Conservation (phyloP, 1,284 basidiomycete species). For the Rhizoctonia solani region DNA sequence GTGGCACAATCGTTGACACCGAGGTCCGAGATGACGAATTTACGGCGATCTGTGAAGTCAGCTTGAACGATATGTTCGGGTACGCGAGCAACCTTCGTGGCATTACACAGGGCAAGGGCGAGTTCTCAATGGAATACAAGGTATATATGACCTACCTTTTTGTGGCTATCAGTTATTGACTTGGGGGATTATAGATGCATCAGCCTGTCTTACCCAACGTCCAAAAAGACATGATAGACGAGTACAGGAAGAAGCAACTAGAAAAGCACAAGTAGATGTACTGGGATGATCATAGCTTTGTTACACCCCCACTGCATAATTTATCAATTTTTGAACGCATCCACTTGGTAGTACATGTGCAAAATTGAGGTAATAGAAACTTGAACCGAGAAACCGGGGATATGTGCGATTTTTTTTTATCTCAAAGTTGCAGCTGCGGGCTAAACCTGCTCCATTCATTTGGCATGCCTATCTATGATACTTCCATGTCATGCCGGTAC, state of each 20-base stretch:
- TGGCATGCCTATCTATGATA: too few relatives aligned
- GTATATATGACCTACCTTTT: slow-evolving; percentile 47
- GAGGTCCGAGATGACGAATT: slow-evolving; percentile 99
- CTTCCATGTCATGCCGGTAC: too few relatives aligned
- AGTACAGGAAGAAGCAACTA: slow-evolving; percentile 58
- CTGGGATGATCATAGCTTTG: neutral
- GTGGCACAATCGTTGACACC: slow-evolving; percentile 94
- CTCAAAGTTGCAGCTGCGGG: too few relatives aligned
- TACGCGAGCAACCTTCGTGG: slow-evolving; percentile 92
- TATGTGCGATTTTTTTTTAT: too few relatives aligned
- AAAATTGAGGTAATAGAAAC: too few relatives aligned
- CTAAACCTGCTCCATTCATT: too few relatives aligned
- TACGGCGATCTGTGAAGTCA: slow-evolving; percentile 88
- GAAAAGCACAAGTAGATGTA: slow-evolving; percentile 41
- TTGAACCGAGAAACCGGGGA: too few relatives aligned
- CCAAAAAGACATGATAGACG: slow-evolving; percentile 81
- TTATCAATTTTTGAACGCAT: neutral
- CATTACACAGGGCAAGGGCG: slow-evolving; percentile 92
- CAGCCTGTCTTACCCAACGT: slow-evolving; percentile 86
- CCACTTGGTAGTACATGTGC: too few relatives aligned
- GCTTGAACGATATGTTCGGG: slow-evolving; percentile 99
- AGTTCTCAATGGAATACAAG: slow-evolving; percentile 70
- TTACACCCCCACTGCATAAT: slow-evolving; percentile 15
- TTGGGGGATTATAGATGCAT: slow-evolving; percentile 58
- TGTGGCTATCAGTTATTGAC: slow-evolving; percentile 42